Percentiles rank a stretch among this genome's conserved stretches.
phyloP scores from a whole-genome alignment of 768 basidiomycete species.

The Mycena rosella region DNA sequence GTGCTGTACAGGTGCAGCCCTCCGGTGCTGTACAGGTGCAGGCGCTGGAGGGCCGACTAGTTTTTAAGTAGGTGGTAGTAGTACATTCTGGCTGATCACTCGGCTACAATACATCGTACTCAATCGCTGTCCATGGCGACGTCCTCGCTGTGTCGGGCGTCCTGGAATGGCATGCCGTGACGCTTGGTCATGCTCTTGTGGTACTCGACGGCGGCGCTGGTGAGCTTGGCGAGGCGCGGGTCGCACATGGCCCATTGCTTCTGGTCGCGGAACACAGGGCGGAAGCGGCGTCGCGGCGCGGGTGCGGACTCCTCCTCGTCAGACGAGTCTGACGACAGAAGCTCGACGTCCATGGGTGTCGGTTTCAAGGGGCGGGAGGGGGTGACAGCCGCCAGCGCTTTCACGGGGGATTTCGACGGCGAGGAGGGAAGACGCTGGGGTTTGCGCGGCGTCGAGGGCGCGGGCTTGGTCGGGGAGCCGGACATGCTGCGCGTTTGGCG shows the following conservation, averaged over 20 bases:
- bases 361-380: not conserved
- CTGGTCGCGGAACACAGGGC: slow-evolving; percentile 64
- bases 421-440: slow-evolving; percentile 11
- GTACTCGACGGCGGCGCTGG: slow-evolving; percentile 1
- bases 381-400: slow-evolving; percentile 21
- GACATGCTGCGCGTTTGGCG: slow-evolving; percentile 16
- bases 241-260: slow-evolving; percentile 61
- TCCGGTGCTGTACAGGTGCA: not conserved
- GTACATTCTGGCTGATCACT: not conserved
- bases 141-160: slow-evolving; percentile 12
- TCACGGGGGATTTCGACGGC: slow-evolving; percentile 28
- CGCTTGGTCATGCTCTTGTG: slow-evolving; percentile 20
- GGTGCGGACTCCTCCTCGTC: slow-evolving; percentile 38
- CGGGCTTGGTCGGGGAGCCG: slow-evolving; percentile 25
- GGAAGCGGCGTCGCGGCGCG: slow-evolving; percentile 54
- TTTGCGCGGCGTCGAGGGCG: slow-evolving; percentile 15
- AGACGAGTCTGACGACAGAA: slow-evolving; percentile 40
- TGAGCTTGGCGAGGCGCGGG: slow-evolving; percentile 45
- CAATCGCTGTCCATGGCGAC: slow-evolving; percentile 18
- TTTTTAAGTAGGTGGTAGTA: not conserved
- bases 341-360: slow-evolving; percentile 3
- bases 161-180: slow-evolving; percentile 26
- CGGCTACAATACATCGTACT: not conserved
- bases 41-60: slow-evolving; percentile 6
- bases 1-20: not conserved